Percentiles rank a stretch among this genome's conserved stretches.
Conservation (phyloP, 148 eudicot species). For the Beta vulgaris region DNA sequence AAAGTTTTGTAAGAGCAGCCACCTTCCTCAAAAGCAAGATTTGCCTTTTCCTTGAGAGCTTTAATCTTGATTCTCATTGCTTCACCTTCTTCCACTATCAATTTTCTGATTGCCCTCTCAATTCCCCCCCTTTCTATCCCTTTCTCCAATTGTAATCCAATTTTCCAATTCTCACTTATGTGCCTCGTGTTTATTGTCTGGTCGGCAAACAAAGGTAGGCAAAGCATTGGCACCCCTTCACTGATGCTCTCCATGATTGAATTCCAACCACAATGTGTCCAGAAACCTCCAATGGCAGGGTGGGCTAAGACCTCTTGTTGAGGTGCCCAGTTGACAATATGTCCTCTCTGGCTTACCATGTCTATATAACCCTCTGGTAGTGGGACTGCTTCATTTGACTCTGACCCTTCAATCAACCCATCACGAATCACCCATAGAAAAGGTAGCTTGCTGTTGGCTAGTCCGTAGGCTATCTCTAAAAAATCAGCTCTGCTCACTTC, state of each 20-base stretch:
- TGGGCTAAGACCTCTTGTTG: slow-evolving; percentile 47
- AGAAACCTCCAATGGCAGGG: slow-evolving; percentile 42
- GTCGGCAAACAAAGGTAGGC: slow-evolving; percentile 40
- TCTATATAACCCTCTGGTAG: slow-evolving; percentile 34
- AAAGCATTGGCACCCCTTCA: slow-evolving; percentile 54
- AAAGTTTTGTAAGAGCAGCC: slow-evolving; percentile 41
- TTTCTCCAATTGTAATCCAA: slow-evolving; percentile 37
- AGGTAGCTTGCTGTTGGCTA: slow-evolving; percentile 41
- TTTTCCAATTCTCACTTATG: slow-evolving; percentile 39
- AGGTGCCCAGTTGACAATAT: slow-evolving; percentile 49
- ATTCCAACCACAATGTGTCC: slow-evolving; percentile 59
- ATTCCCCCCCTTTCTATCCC: slow-evolving; percentile 31
- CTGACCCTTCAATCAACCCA: slow-evolving; percentile 10
- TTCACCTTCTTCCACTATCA: slow-evolving; percentile 43
- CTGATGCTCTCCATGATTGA: slow-evolving; percentile 46
- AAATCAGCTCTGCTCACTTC: slow-evolving; percentile 26
- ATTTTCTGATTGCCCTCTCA: slow-evolving; percentile 27
- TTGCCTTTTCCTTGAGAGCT: slow-evolving; percentile 33
- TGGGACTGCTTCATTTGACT: slow-evolving; percentile 20
- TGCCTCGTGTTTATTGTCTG: slow-evolving; percentile 35
- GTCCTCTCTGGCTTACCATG: slow-evolving; percentile 25
- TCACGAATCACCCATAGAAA: slow-evolving; percentile 45
- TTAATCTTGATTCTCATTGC: slow-evolving; percentile 30
- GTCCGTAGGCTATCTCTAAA: slow-evolving; percentile 38
- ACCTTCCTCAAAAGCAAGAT: slow-evolving; percentile 22